phyloP scores from a whole-genome alignment of 345 rosid species.

The thale cress (Arabidopsis thaliana) region DNA sequence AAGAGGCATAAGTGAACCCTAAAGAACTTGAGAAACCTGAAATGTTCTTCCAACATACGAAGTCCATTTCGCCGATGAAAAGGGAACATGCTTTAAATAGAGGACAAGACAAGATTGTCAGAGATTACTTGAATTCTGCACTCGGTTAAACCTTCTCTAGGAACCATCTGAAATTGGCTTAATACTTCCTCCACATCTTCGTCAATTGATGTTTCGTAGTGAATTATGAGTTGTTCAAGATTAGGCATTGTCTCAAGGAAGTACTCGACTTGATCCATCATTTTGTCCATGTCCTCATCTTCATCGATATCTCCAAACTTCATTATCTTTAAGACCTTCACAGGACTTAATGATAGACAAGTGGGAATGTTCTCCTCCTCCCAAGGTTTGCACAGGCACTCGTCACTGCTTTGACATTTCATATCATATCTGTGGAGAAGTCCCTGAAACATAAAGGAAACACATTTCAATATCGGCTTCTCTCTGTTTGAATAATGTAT shows the following conservation, averaged over 20 bases:
- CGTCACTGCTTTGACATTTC: conserved; percentile 3
- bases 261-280: conserved; percentile 12
- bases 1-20: conserved; percentile 14
- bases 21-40: conserved; percentile 6
- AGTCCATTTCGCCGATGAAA: not conserved
- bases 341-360: conserved; percentile 11
- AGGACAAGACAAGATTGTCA: conserved; percentile 9
- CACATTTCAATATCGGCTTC: not conserved
- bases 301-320: conserved; percentile 24
- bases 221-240: conserved; percentile 9
- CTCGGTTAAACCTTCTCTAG: conserved; percentile 14
- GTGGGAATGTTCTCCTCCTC: conserved; percentile 2
- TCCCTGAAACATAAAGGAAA: conserved; percentile 23
- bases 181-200: conserved; percentile 18
- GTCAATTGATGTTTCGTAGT: not conserved
- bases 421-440: not conserved
- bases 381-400: conserved; percentile 6
- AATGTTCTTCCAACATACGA: not conserved
- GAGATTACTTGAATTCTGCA: conserved; percentile 27
- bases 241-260: conserved; percentile 30
- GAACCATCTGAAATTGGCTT: conserved; percentile 1
- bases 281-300: conserved; percentile 24
- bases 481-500: not conserved
- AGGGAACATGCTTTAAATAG: not conserved
- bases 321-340: conserved; percentile 30